phyloP scores from a whole-genome alignment of 768 basidiomycete species.

The Leccinum incarnatum region DNA sequence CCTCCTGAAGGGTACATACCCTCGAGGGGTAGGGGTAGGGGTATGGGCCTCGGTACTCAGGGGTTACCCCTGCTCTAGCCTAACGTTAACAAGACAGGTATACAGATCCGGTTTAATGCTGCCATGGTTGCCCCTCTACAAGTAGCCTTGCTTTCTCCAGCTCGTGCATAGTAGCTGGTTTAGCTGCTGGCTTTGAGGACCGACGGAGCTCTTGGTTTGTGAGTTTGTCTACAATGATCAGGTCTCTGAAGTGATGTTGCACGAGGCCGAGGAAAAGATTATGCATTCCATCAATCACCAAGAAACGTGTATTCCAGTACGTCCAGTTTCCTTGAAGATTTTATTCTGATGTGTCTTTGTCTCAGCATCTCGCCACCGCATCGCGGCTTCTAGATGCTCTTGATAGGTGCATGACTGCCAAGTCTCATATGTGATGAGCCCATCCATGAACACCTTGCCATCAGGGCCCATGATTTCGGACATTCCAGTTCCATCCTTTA shows the following conservation, averaged over 20 bases:
- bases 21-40: no score
- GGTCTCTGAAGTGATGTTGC: constrained; percentile 8
- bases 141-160: not conserved
- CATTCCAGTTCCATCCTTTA: not conserved
- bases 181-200: not conserved
- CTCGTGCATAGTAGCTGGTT: not conserved
- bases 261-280: constrained; percentile 27
- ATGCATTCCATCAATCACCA: constrained; percentile 39
- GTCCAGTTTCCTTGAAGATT: constrained; percentile 22
- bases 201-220: not conserved
- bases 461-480: not conserved
- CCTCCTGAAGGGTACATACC: no score
- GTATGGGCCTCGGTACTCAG: no score
- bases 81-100: not conserved
- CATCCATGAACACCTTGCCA: not conserved
- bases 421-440: constrained; percentile 12
- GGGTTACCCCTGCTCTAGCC: no score
- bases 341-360: constrained; percentile 12
- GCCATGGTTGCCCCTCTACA: not conserved
- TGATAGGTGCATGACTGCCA: constrained; percentile 17
- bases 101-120: not conserved
- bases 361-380: constrained; percentile 12
- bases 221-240: constrained; percentile 8
- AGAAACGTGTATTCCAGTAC: constrained; percentile 33
- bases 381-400: constrained; percentile 19